phyloP scores from a whole-genome alignment of 306 rosid species.

The Fragaria ananassa region DNA sequence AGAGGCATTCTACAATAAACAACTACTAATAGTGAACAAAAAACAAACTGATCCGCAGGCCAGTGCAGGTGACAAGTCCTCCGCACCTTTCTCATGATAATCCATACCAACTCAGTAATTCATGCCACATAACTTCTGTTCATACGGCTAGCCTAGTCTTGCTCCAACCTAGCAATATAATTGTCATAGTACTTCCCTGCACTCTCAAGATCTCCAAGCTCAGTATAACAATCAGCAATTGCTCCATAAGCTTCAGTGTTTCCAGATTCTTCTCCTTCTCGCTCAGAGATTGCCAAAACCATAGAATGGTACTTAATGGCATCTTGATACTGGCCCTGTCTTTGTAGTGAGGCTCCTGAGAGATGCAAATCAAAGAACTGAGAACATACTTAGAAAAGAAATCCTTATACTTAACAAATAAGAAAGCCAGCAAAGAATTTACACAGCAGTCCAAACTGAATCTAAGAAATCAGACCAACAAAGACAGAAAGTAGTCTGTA shows the following conservation, averaged over 20 bases:
- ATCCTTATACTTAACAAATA: neutral
- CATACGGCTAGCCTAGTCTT: conserved; percentile 38
- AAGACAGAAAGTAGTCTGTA: neutral
- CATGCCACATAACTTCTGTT: neutral
- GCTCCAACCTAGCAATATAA: conserved; percentile 77
- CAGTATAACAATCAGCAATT: conserved; percentile 95
- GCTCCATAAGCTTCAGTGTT: conserved; percentile 95
- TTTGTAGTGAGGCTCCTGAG: conserved; percentile 89
- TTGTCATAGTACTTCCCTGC: conserved; percentile 77
- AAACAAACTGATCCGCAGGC: conserved; percentile 27
- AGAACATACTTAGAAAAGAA: neutral
- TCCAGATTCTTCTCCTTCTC: conserved; percentile 87
- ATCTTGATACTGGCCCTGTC: conserved; percentile 80
- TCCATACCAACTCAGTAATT: neutral
- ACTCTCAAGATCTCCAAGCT: conserved; percentile 91
- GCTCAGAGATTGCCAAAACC: conserved; percentile 74
- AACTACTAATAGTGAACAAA: neutral
- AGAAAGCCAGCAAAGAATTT: neutral
- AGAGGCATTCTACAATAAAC: neutral
- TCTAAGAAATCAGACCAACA: neutral
- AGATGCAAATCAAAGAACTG: conserved; percentile 10
- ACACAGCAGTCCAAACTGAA: neutral
- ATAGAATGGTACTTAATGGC: conserved; percentile 81
- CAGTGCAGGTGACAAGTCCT: conserved; percentile 4
- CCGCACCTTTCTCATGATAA: neutral